These are phyloP conservation scores for Aureobasidium sp. DNA, from an alignment of 2,329 filamentous ascomycete species.

Conservation along the genomic window DNA sequence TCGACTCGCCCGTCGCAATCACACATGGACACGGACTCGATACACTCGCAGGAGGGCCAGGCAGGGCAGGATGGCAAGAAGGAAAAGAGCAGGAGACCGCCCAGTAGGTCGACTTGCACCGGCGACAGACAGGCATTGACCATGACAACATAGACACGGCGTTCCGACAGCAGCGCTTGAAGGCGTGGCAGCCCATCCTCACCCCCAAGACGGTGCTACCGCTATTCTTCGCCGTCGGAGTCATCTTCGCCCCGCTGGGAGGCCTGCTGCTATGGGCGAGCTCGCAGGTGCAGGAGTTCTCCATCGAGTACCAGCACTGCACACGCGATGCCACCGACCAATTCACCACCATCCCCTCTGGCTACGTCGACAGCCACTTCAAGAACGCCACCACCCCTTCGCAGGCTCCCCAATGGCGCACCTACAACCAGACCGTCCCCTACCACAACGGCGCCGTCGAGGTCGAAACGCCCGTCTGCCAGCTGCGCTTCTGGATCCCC, in stretches of 20 bases:
- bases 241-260: constrained; percentile 91
- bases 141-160: constrained; percentile 65
- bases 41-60: constrained; percentile 37
- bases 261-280: constrained; percentile 82
- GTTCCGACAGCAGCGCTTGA: constrained; percentile 91
- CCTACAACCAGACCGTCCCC: constrained; percentile 19
- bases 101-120: constrained; percentile 53
- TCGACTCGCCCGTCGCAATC: constrained; percentile 30
- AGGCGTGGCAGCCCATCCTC: constrained; percentile 97
- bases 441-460: constrained; percentile 22
- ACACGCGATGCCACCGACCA: constrained; percentile 45
- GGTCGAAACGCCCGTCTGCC: constrained; percentile 52
- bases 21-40: constrained; percentile 38
- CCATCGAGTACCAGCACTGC: constrained; percentile 86
- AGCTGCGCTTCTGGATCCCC: constrained; percentile 70
- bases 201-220: constrained; percentile 91
- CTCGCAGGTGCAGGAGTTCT: constrained; percentile 77
- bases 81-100: constrained; percentile 88
- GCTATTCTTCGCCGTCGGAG: constrained; percentile 81
- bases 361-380: constrained; percentile 63
- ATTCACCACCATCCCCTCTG: constrained; percentile 48
- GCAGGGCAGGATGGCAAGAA: constrained; percentile 62
- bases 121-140: constrained; percentile 15
- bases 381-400: constrained; percentile 38
- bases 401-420: constrained; percentile 25